Evolutionary conservation across 2,329 filamentous ascomycete genomes (phyloP), one percentile per base, ranked within the genome.

Genomic region (Curvularia lunata): DNA sequence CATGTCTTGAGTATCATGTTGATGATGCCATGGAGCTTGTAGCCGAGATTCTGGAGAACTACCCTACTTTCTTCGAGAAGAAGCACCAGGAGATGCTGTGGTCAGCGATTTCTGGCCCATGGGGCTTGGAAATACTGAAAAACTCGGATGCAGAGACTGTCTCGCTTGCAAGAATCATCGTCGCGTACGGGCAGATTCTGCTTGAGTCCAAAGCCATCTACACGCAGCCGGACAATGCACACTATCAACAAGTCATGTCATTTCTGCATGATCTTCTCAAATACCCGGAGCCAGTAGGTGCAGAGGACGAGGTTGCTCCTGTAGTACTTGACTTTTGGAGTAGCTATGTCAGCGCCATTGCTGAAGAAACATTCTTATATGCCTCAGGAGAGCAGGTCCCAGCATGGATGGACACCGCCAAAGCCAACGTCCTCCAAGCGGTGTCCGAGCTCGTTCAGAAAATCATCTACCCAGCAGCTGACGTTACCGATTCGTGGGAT

Each of bases 281-380:
- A 19, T 84, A 87, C 12, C 81, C 86, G 12, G 90, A 91, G 1
- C 84, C 86, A 65, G 85, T 89, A 1, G 87, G 88, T 1, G 84
- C 84, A 4, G 90, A 94, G 54, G 90, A 95, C 67, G 87, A 86
- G 62, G 86, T 92, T 10, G 92, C 91, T 54, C 85, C 90, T 0
- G 85, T 87, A 1, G 86, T 88, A 1, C 82, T 94, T 13, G 91
- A 95, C 67, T 94, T 95, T 72, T 95, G 91, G 91, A 88, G 86
- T 18, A 88, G 86, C 1, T 92, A 88, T 71, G 85, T 91, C 5
- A 91, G 92, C 75, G 85, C 85, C 12, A 82, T 80, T 87, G 80
- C 85, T 82, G 58, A 89, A 87, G 70, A 80, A 77, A 63, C 63
- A 1, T 64, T 75, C 54, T 58, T 75, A 67, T 23, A 77, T 77